Percentiles rank a stretch among this genome's conserved stretches.
phyloP scores from a whole-genome alignment of 176 grass and related monocot species.

The Aegilops longissima region DNA sequence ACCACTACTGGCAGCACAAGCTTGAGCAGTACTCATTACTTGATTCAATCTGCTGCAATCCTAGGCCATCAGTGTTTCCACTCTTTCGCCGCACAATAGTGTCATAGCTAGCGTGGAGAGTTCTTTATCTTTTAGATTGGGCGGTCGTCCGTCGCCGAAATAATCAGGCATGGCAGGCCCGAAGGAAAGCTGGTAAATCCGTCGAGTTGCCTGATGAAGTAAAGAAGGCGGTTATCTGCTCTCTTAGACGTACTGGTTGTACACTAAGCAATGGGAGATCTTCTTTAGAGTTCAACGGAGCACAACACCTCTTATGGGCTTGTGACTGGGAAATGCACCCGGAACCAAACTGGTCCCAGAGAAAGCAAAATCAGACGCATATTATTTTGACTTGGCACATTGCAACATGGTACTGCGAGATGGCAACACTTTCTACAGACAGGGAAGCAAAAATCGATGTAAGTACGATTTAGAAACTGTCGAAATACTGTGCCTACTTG shows the following conservation, averaged over 20 bases:
- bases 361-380: not conserved
- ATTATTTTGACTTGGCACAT: not conserved
- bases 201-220: not conserved
- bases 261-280: not conserved
- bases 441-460: not conserved
- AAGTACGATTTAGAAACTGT: not conserved
- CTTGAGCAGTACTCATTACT: not conserved
- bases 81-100: too few relatives aligned
- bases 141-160: too few relatives aligned
- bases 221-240: not conserved
- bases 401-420: not conserved
- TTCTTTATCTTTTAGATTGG: too few relatives aligned
- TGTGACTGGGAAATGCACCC: not conserved
- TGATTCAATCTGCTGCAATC: not conserved
- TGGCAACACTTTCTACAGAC: not conserved
- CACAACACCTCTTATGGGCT: not conserved
- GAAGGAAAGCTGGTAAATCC: not conserved
- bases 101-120: too few relatives aligned
- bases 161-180: not conserved
- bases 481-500: not conserved
- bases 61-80: too few relatives aligned
- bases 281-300: not conserved
- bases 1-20: not conserved
- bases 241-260: not conserved
- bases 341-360: not conserved